Conservation (phyloP, 352 stramenopile species). For the Pythium inflatum region DNA sequence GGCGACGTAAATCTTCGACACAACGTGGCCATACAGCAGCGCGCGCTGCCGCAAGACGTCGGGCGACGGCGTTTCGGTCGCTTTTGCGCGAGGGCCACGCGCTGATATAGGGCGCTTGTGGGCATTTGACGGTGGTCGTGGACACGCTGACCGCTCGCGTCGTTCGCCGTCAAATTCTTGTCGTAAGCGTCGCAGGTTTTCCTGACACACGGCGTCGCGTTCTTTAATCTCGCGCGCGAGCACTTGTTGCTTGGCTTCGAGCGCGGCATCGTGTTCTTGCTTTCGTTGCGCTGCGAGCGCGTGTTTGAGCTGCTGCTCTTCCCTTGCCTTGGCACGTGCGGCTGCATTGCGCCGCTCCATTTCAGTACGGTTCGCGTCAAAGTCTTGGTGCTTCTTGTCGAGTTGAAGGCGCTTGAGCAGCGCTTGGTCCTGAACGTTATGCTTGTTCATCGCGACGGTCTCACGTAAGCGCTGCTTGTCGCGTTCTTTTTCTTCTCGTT, state of each 20-base stretch:
- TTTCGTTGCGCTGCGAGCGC: constrained; percentile 17
- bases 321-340: background rate
- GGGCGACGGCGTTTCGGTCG: constrained; percentile 7
- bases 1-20: constrained; percentile 49
- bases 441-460: constrained; percentile 42
- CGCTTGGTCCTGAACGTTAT: constrained; percentile 12
- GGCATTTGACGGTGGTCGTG: constrained; percentile 3
- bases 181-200: background rate
- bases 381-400: constrained; percentile 22
- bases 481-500: constrained; percentile 39
- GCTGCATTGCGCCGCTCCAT: constrained; percentile 3
- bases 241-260: constrained; percentile 35
- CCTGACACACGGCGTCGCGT: constrained; percentile 26
- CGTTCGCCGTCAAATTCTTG: constrained; percentile 12
- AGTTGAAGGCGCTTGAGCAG: constrained; percentile 3
- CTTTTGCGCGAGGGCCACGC: constrained; percentile 4
- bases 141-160: constrained; percentile 2
- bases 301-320: constrained; percentile 18
- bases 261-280: constrained; percentile 21
- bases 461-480: constrained; percentile 37
- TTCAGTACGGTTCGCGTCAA: constrained; percentile 3
- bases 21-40: constrained; percentile 56
- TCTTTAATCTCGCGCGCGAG: constrained; percentile 28
- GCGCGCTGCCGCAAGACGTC: constrained; percentile 50
- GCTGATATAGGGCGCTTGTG: constrained; percentile 35